These are phyloP conservation scores for Aspergillus awamori DNA, from an alignment of 2,329 filamentous ascomycete genomes.

Conservation along the genomic window DNA sequence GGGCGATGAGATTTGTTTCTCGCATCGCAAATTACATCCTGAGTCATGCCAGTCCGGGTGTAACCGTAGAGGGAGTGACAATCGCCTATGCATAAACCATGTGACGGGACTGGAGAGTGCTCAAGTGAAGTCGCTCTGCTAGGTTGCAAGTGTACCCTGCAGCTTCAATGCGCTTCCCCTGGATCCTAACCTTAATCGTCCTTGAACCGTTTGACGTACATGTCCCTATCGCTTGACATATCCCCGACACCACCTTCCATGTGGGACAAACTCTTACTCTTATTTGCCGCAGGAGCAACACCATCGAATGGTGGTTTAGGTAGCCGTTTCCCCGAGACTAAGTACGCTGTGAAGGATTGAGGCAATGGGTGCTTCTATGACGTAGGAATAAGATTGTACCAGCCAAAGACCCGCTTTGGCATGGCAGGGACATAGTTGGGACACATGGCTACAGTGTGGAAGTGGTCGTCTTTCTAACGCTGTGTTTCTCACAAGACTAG, in stretches of 20 bases:
- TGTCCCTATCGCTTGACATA: not conserved
- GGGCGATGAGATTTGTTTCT: not conserved
- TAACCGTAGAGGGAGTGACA: not conserved
- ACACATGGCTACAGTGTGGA: too few relatives aligned
- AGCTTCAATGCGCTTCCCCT: not conserved
- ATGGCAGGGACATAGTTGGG: too few relatives aligned
- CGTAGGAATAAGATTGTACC: too few relatives aligned
- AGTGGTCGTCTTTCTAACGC: too few relatives aligned
- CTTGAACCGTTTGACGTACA: not conserved
- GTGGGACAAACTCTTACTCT: not conserved
- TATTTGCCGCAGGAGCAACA: not conserved
- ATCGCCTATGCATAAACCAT: not conserved
- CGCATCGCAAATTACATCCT: not conserved
- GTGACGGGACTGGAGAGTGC: not conserved
- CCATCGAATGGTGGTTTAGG: not conserved
- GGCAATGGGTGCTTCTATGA: not conserved
- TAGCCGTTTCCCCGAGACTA: not conserved
- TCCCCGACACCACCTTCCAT: not conserved
- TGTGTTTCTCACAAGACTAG: too few relatives aligned
- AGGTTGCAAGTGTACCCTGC: not conserved
- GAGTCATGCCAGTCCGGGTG: not conserved
- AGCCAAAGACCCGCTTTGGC: too few relatives aligned
- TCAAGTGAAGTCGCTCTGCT: not conserved
- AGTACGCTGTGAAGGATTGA: not conserved
- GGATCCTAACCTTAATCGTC: not conserved